Evolutionary conservation across 768 basidiomycete genomes (phyloP), one percentile per base, ranked within the genome.

Genomic region (Cystobasidium ongulense): DNA sequence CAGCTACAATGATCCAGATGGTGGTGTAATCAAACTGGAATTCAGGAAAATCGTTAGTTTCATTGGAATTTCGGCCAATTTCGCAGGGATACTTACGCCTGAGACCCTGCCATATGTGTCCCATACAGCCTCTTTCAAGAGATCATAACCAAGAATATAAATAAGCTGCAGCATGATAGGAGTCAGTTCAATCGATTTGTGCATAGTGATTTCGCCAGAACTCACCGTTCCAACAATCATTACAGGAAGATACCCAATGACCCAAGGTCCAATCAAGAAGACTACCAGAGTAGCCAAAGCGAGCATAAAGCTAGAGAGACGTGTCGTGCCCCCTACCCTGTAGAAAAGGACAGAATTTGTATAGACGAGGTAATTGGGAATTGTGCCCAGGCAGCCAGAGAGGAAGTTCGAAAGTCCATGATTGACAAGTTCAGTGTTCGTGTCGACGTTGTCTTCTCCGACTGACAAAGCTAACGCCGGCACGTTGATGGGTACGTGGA

Each of bases 71-170:
- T 50, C 15, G 15, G 15, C 46, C 15, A 23, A 15, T 15, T 50
- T 23, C 15, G 23, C 46, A n/a, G 13, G 8, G 4, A 61, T 5
- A 23, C 57, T 13, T 31, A 61, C 57, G 85, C 85, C 83, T 84
- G 87, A 92, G 25, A 91, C 91, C 18, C 93, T 87, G 81, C 90
- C 86, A 57, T 91, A 84, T 11, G 94, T 94, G 82, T 99, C 95
- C 94, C 94, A 98, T 10, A 97, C 80, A 0, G 96, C 94, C 77
- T 97, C 95, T 78, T 94, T 95, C 46, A 92, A 87, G 43, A 99
- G 87, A 76, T 98, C 95, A 63, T 97, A 86, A 0, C 94, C 96
- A 38, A 98, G 85, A 10, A 96, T 92, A 76, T 92, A 94, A 75
- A 98, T 97, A 70, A 99, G 84, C 1, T 78, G 41, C 39, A 67